phyloP scores from a whole-genome alignment of 345 rosid genomes.

The Hibiscus tridactylites region DNA sequence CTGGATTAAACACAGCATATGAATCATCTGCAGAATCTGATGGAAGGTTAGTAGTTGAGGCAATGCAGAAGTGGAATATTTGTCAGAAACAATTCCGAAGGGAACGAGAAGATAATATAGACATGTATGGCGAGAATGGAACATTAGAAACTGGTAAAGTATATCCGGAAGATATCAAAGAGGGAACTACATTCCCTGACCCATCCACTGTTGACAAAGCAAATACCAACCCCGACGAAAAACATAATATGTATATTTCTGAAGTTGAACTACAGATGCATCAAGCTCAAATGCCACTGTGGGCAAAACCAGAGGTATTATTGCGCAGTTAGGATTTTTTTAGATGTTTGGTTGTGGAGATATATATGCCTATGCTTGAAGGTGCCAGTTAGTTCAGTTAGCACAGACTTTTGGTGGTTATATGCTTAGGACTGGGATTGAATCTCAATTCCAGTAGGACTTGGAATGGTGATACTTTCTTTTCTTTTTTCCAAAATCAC shows the following conservation, averaged over 20 bases:
- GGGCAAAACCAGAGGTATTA: conserved; percentile 72
- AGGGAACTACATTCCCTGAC: conserved; percentile 29
- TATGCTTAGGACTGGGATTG: background rate
- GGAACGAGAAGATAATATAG: conserved; percentile 64
- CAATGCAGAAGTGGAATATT: conserved; percentile 81
- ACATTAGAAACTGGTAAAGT: conserved; percentile 51
- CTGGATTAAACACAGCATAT: conserved; percentile 29
- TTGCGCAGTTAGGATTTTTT: background rate
- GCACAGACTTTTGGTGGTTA: background rate
- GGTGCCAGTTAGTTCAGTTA: background rate
- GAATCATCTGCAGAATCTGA: conserved; percentile 55
- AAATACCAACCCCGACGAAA: conserved; percentile 37
- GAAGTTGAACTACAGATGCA: conserved; percentile 83
- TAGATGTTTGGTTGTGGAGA: background rate
- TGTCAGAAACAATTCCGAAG: conserved; percentile 64
- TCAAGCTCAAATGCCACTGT: conserved; percentile 37
- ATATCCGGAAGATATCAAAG: conserved; percentile 55
- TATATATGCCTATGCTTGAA: background rate
- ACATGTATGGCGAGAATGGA: conserved; percentile 81
- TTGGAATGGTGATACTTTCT: background rate
- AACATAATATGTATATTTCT: conserved; percentile 58
- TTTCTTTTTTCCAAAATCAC: background rate
- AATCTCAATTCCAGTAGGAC: background rate
- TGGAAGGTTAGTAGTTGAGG: conserved; percentile 55
- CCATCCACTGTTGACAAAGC: conserved; percentile 23